Percentiles rank a stretch among this genome's conserved stretches.
Conservation (phyloP, 1,284 basidiomycete species). For the Gymnopus androsaceus region DNA sequence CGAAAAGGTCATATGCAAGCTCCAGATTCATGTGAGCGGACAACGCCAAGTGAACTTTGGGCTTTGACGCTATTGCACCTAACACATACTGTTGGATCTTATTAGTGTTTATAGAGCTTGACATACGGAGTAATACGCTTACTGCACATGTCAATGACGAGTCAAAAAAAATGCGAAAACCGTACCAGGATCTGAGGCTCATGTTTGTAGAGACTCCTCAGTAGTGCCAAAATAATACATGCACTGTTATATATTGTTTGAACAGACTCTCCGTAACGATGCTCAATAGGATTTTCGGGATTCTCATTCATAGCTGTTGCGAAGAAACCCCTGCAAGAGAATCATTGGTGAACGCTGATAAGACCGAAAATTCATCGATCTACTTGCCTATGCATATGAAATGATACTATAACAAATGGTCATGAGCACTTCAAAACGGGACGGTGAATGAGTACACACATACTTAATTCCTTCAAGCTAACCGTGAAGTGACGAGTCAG, state of each 20-base stretch:
- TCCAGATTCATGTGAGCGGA: conserved; percentile 1
- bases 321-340: conserved; percentile 6
- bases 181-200: conserved; percentile 7
- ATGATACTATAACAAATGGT: not conserved
- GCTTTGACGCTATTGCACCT: conserved; percentile 3
- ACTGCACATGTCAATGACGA: conserved; percentile 8
- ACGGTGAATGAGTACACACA: not conserved
- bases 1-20: conserved; percentile 5
- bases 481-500: conserved; percentile 8
- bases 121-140: not conserved
- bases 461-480: conserved; percentile 11
- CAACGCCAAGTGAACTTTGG: not conserved
- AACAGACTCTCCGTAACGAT: conserved; percentile 8
- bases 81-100: not conserved
- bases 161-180: conserved; percentile 5
- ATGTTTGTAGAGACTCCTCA: conserved; percentile 7
- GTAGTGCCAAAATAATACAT: conserved; percentile 5
- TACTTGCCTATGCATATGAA: conserved; percentile 9
- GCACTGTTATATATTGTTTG: conserved; percentile 6
- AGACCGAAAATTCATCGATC: not conserved
- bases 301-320: conserved; percentile 7
- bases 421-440: not conserved
- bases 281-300: conserved; percentile 5
- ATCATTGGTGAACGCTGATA: not conserved
- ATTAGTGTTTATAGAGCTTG: too few relatives aligned